phyloP scores from a whole-genome alignment of 176 grass and related monocot species.

The Eleusine indica region DNA sequence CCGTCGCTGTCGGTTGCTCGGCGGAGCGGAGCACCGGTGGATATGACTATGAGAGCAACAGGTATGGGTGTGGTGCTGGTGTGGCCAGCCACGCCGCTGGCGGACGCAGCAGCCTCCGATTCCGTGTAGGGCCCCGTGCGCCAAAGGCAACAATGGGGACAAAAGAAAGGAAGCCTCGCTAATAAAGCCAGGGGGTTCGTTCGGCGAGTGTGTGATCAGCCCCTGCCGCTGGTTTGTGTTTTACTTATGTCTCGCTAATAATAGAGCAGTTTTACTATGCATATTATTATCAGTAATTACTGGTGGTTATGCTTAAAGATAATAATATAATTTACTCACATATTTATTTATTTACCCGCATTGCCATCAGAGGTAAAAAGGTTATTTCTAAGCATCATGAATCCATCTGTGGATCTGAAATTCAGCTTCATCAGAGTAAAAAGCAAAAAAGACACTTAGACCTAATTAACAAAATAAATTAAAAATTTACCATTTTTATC shows the following conservation, averaged over 20 bases:
- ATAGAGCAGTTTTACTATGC: too few relatives aligned
- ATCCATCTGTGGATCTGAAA: too few relatives aligned
- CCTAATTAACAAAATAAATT: too few relatives aligned
- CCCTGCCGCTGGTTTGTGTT: constrained; percentile 10
- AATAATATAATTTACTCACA: too few relatives aligned
- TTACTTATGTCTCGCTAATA: neutral
- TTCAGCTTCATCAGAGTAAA: too few relatives aligned
- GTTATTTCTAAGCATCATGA: too few relatives aligned
- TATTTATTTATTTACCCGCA: too few relatives aligned
- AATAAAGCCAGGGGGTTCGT: constrained; percentile 44
- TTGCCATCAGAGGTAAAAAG: too few relatives aligned
- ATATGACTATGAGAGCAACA: neutral
- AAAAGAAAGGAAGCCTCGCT: constrained; percentile 18
- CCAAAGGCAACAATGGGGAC: neutral
- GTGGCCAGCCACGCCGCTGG: constrained; percentile 36
- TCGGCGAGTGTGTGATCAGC: neutral
- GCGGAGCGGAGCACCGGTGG: neutral
- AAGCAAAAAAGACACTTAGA: too few relatives aligned
- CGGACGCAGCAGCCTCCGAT: constrained; percentile 5
- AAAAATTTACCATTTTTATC: too few relatives aligned
- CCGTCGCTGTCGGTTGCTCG: constrained; percentile 31
- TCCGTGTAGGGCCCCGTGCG: constrained; percentile 32
- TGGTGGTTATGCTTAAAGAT: too few relatives aligned
- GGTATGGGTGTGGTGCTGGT: neutral
- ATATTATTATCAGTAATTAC: too few relatives aligned